Base-by-base conservation (phyloP, 2,329 filamentous ascomycete genomes). In the Fusarium sp. region DNA sequence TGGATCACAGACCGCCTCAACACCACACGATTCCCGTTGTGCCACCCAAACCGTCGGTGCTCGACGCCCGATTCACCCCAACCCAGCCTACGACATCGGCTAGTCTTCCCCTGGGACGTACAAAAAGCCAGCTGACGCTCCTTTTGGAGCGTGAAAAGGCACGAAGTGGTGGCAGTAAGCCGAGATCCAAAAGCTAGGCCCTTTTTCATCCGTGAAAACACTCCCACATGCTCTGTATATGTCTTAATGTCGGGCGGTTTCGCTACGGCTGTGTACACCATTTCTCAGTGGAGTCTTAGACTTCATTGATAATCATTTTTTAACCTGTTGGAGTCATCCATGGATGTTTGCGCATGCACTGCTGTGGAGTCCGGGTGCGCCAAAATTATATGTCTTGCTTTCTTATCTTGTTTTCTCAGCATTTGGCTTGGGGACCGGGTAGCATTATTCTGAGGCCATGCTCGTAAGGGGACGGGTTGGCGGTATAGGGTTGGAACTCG, bases 81-180 rank as follows among this genome's bases (percentile, higher is more conserved):
- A 89, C 88, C 1, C 85, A 84, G 64, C 87, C 87, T 6, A 87
- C 83, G 50, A 79, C 83, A 13, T 81, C 83, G 16, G 81, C 85
- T 29, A 80, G 80, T 16, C 83, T 89, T 9, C 87, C 87, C 5
- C 81, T 91, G 58, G 88, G 84, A n/a, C 84, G 89, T 66, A 88
- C 89, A n/a, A 90, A 87, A 79, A 91, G 89, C 74, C 89, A 91
- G 77, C 82, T 92, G 31, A 88, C 87, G 11, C 81, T 91, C 5
- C 82, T 92, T 1, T 82, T 91, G 22, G 88, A 90, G 73, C 85
- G 87, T 38, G 88, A 89, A 70, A 88, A 85, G 74, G 81, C 80
- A 16, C 79, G 82, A 57, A 78, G 70, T 42, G 75, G 75, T 20
- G 75, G 75, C 20, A 80, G 80, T 20, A 79, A 80, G 62, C 45